phyloP scores from a whole-genome alignment of 257 asterid species.

The Rehmannia glutinosa region DNA sequence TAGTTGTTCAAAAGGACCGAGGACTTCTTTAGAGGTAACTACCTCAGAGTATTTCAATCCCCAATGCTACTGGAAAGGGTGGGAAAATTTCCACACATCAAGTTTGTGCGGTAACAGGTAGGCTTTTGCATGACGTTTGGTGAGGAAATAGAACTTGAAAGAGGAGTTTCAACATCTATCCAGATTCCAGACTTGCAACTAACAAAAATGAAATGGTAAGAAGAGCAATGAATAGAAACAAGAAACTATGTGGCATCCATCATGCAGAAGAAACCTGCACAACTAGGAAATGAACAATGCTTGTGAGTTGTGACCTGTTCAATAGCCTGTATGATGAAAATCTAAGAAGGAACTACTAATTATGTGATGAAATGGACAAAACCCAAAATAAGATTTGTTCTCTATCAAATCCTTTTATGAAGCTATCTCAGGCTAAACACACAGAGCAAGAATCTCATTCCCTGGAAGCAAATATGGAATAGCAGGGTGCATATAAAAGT shows the following conservation, averaged over 20 bases:
- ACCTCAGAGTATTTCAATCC: no score
- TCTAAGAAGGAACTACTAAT: not conserved
- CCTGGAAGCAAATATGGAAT: no score
- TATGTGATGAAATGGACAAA: not conserved
- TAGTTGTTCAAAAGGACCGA: no score
- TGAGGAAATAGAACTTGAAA: not conserved
- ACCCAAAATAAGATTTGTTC: not conserved
- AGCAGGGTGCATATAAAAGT: no score
- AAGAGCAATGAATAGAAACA: not conserved
- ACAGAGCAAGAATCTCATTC: no score
- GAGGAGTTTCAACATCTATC: not conserved
- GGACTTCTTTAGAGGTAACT: no score
- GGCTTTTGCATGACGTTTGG: not conserved
- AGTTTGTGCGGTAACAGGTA: not conserved
- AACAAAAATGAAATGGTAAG: not conserved
- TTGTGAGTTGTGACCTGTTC: not conserved
- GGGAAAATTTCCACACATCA: no score
- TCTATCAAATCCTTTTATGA: not conserved
- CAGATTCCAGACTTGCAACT: not conserved
- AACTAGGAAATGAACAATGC: not conserved
- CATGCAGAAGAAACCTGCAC: not conserved
- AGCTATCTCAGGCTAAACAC: not conserved
- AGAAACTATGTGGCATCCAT: not conserved
- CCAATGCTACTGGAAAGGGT: no score
- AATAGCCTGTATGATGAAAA: not conserved